Base-by-base conservation (phyloP, 2,329 filamentous ascomycete species). In the Xylariaceae sp. region DNA sequence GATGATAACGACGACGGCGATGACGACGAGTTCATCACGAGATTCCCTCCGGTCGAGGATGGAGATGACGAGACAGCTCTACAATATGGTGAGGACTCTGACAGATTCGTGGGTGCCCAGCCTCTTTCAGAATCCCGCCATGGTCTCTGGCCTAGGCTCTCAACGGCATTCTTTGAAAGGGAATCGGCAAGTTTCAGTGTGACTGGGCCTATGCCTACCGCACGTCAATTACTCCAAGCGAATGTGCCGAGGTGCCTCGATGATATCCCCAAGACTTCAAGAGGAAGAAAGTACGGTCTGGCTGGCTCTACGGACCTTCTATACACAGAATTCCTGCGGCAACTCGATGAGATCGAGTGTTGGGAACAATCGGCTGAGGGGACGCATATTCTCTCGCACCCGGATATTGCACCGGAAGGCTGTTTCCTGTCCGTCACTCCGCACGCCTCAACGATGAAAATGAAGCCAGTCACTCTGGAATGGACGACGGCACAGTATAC, bases 311-410 rank as follows among this genome's bases (percentile, higher is more conserved):
- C 39, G 9, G 47, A 50, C 17, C 42, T 44, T 2, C 23, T 19
- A 7, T 53, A 52, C 29, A 47, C 47, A 16, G 41, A 46, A 15
- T 53, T 55, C 17, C 17, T 51, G 18, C 43, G 43, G 24, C 36
- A 50, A 16, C 38, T 55, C 13, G 56, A 61, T 19, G 58, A 57
- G 7, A 68, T 66, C 31, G 53, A 60, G 19, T 55, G 55, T 13
- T 67, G 70, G 60, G 72, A 77, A 43, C 50, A 63, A 32, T 64
- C 64, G 3, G 38, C 42, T 6, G 39, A 52, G 19, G 63, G 60
- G 2, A 48, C 41, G 13, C 52, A 51, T 10, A 31, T 60, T 10
- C 49, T 66, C 32, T 43, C 49, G 15, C 45, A 49, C 9, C 53
- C 47, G n/a, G 53, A 47, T 6, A 47, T 62, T 9, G 54, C 48